Evolutionary conservation across 2,329 filamentous ascomycete genomes (phyloP).

Genomic region (Botrytis sinoallii): DNA sequence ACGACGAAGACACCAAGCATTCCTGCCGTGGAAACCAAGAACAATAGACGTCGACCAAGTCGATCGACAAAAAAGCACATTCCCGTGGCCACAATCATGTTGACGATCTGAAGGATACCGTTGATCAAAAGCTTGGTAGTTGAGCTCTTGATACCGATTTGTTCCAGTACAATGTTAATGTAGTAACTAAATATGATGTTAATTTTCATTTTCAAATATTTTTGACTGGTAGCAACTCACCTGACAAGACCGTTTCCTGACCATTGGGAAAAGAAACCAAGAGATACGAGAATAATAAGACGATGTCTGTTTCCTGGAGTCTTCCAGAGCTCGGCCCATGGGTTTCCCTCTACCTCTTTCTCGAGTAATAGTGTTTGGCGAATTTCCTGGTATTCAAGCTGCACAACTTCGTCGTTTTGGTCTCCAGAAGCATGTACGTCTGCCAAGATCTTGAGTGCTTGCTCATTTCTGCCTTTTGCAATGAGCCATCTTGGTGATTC

Average conservation of each 20-base stretch:
- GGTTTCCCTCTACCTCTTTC: conserved; percentile 45
- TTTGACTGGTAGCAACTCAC: not conserved
- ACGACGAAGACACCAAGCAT: conserved; percentile 36
- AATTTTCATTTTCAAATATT: not conserved
- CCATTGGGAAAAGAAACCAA: conserved; percentile 57
- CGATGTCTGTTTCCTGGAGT: conserved; percentile 54
- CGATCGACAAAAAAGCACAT: conserved; percentile 36
- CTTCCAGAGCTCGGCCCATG: conserved; percentile 48
- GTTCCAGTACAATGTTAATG: conserved; percentile 39
- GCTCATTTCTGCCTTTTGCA: conserved; percentile 63
- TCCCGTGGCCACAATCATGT: conserved; percentile 29
- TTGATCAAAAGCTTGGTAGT: conserved; percentile 41
- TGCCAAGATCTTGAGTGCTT: conserved; percentile 52
- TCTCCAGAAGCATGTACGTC: conserved; percentile 46
- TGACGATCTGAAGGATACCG: conserved; percentile 29
- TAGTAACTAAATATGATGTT: conserved; percentile 33
- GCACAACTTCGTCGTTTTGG: conserved; percentile 41
- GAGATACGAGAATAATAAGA: conserved; percentile 50
- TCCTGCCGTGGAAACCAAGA: conserved; percentile 30
- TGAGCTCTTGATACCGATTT: conserved; percentile 40
- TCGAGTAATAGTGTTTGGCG: conserved; percentile 44
- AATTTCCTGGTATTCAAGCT: conserved; percentile 45
- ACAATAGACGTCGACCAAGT: conserved; percentile 33
- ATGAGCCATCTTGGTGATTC: conserved; percentile 54
- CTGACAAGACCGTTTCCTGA: conserved; percentile 50